These are phyloP conservation scores for Ophiostoma sp. DNA, from an alignment of 2,329 filamentous ascomycete genomes.

Conservation along the genomic window DNA sequence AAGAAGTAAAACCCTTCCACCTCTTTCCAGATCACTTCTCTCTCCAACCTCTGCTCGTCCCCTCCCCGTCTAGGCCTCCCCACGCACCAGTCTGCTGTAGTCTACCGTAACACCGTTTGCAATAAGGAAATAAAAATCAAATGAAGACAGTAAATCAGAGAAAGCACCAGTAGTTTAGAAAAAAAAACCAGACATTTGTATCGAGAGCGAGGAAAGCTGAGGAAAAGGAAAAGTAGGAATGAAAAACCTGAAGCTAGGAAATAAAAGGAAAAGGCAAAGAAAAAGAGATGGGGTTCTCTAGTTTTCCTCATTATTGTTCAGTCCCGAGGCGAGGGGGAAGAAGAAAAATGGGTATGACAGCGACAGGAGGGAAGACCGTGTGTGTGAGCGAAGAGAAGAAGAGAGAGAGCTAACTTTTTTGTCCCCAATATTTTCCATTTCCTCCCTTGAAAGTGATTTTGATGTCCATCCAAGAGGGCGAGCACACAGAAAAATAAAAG, in stretches of 20 bases:
- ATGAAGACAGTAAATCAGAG: not conserved
- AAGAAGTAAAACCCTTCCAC: not conserved
- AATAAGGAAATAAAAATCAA: constrained; percentile 9
- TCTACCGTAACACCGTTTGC: constrained; percentile 17
- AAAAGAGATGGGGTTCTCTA: not conserved
- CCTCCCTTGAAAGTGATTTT: not conserved
- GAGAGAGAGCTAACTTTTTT: not conserved
- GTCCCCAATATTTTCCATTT: not conserved
- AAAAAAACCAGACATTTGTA: constrained; percentile 6
- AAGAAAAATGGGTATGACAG: not conserved
- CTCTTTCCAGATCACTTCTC: not conserved
- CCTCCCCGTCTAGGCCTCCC: not conserved
- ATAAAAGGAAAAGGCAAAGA: not conserved
- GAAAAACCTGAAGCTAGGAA: constrained; percentile 6
- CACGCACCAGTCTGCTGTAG: constrained; percentile 8
- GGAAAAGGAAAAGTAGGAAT: not conserved
- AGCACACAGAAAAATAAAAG: constrained; percentile 6
- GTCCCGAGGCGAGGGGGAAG: not conserved
- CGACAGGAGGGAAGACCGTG: not conserved
- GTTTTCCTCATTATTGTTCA: constrained; percentile 12
- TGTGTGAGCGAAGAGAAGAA: not conserved
- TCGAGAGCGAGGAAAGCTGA: constrained; percentile 9
- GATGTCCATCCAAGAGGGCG: constrained; percentile 4
- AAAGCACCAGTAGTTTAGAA: not conserved
- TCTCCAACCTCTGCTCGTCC: not conserved